Conservation (phyloP, 805 yeast species). For the Barnettozyma sp. region DNA sequence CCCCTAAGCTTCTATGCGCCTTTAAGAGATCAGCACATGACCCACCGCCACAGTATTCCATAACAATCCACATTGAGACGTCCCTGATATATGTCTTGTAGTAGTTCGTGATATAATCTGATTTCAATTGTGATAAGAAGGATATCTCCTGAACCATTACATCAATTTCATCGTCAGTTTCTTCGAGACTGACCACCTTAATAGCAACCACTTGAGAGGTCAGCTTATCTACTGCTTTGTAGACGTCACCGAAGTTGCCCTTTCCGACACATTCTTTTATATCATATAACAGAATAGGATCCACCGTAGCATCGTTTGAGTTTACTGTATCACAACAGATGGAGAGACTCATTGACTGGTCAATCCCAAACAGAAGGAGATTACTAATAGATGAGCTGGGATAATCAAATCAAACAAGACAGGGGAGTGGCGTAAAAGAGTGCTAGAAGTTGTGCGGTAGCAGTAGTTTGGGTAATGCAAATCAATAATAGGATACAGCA, state of each 20-base stretch:
- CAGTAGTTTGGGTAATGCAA: too few species aligned
- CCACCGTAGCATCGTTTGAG: slow-evolving; percentile 1
- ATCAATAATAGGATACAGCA: too few species aligned
- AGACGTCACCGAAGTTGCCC: slow-evolving; percentile 87
- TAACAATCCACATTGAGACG: slow-evolving; percentile 74
- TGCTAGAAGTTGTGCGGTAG: too few species aligned
- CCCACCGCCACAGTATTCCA: slow-evolving; percentile 97
- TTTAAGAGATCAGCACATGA: slow-evolving; percentile 74
- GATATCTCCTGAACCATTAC: slow-evolving; percentile 71
- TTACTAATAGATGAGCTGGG: too few species aligned
- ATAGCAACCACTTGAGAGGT: slow-evolving; percentile 59
- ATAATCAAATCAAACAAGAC: too few species aligned
- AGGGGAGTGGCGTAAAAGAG: too few species aligned
- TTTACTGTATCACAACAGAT: slow-evolving; percentile 3
- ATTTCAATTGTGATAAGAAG: slow-evolving; percentile 57
- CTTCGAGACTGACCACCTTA: slow-evolving; percentile 80
- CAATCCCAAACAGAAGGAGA: background rate
- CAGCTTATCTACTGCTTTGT: slow-evolving; percentile 39
- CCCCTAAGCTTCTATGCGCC: slow-evolving; percentile 46
- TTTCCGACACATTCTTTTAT: slow-evolving; percentile 60
- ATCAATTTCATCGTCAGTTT: slow-evolving; percentile 66
- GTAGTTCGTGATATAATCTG: slow-evolving; percentile 58
- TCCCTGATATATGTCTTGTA: slow-evolving; percentile 58
- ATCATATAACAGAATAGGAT: slow-evolving; percentile 28
- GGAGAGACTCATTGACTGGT: slow-evolving; percentile 4